Conservation (phyloP, 805 yeast species). For the Hanseniaspora vineae region DNA sequence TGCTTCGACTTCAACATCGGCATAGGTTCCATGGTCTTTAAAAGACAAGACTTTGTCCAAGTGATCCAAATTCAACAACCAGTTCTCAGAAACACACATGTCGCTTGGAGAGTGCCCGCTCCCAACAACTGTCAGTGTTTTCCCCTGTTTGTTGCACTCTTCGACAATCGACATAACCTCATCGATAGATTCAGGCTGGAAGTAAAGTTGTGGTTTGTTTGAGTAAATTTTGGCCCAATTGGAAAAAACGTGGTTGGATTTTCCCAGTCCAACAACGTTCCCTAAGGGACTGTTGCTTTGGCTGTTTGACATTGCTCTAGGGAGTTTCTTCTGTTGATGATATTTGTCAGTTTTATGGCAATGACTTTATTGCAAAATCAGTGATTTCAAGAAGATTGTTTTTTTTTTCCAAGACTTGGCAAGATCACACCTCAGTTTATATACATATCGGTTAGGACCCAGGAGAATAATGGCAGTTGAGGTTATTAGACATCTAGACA, state of each 20-base stretch:
- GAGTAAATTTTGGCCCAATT: slow-evolving; percentile 85
- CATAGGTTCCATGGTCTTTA: slow-evolving; percentile 45
- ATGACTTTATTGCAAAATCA: no score
- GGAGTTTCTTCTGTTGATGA: no score
- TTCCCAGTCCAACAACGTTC: slow-evolving; percentile 8
- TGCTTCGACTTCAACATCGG: slow-evolving; percentile 91
- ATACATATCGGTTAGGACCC: no score
- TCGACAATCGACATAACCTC: slow-evolving; percentile 57
- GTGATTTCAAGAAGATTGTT: no score
- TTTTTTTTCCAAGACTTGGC: no score
- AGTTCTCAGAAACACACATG: slow-evolving; percentile 60
- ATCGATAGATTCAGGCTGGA: slow-evolving; percentile 64
- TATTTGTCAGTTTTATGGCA: no score
- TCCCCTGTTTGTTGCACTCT: slow-evolving; percentile 43
- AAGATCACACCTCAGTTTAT: no score
- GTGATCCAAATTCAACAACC: slow-evolving; percentile 80
- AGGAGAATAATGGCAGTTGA: no score
- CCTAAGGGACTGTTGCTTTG: neutral
- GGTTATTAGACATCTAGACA: no score
- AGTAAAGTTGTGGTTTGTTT: slow-evolving; percentile 62
- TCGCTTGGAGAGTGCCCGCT: slow-evolving; percentile 94
- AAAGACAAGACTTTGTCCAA: slow-evolving; percentile 42
- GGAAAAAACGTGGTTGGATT: slow-evolving; percentile 25
- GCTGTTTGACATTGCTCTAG: no score
- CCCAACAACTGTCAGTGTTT: slow-evolving; percentile 75